Conservation (phyloP, 2,329 filamentous ascomycete genomes). For the Pyrenochaeta sp. region DNA sequence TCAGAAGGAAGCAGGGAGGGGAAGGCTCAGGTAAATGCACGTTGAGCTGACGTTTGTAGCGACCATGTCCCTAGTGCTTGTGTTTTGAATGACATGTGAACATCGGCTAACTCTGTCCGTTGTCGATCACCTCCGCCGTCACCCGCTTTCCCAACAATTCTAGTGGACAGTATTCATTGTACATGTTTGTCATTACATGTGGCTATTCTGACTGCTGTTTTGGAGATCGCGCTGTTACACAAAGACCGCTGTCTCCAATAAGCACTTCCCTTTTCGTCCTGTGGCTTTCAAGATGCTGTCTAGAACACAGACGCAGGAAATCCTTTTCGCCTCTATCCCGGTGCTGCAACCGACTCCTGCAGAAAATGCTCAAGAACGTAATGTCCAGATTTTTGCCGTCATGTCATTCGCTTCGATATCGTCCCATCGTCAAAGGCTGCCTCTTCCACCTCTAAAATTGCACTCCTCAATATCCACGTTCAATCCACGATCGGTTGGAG, state of each 20-base stretch:
- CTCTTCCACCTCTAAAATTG: constrained; percentile 12
- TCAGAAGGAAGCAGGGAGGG: constrained; percentile 15
- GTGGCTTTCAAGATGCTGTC: constrained; percentile 22
- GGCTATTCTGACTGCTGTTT: constrained; percentile 24
- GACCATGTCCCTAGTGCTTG: constrained; percentile 9
- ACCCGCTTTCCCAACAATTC: constrained; percentile 22
- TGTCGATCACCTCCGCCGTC: constrained; percentile 23
- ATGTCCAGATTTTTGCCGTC: constrained; percentile 34
- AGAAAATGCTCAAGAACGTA: constrained; percentile 42
- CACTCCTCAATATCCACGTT: constrained; percentile 12
- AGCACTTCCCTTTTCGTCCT: constrained; percentile 20
- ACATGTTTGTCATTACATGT: constrained; percentile 34
- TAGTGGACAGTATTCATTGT: constrained; percentile 10
- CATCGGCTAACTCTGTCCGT: constrained; percentile 27
- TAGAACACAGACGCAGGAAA: constrained; percentile 24
- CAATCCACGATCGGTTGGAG: constrained; percentile 47
- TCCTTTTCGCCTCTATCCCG: constrained; percentile 37
- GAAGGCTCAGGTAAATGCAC: constrained; percentile 9
- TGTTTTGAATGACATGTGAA: constrained; percentile 36
- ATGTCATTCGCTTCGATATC: constrained; percentile 20
- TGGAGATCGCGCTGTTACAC: constrained; percentile 25
- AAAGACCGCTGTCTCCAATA: constrained; percentile 19
- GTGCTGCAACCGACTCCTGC: constrained; percentile 39
- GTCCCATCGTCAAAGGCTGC: constrained; percentile 24
- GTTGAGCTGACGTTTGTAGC: constrained; percentile 20